Evolutionary conservation across 2,329 filamentous ascomycete species (phyloP).

Genomic region (Apiospora kogelbergensis): DNA sequence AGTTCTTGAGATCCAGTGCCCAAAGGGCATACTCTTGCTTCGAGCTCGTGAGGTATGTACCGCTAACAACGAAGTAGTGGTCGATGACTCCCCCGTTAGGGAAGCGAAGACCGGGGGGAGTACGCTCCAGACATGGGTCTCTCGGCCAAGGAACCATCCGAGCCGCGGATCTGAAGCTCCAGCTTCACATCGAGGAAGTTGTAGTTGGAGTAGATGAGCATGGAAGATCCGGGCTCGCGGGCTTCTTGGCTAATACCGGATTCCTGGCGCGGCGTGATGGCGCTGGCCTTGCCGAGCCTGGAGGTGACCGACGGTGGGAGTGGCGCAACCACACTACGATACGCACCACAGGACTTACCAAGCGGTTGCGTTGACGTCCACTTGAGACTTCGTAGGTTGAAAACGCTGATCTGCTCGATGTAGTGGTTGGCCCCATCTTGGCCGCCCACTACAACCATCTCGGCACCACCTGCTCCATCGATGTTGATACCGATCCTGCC

Average conservation of each 20-base stretch:
- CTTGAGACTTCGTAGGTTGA: slow-evolving; percentile 91
- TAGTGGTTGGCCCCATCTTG: slow-evolving; percentile 98
- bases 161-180: slow-evolving; percentile 83
- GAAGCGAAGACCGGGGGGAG: slow-evolving; percentile 89
- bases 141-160: slow-evolving; percentile 82
- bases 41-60: slow-evolving; percentile 94
- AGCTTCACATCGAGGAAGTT: slow-evolving; percentile 97
- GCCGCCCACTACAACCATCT: slow-evolving; percentile 96
- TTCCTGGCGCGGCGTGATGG: slow-evolving; percentile 41
- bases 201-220: slow-evolving; percentile 99
- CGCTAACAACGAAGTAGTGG: slow-evolving; percentile 94
- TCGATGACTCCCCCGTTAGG: slow-evolving; percentile 95
- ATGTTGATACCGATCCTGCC: slow-evolving; percentile 85
- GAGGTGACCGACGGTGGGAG: slow-evolving; percentile 65
- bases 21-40: slow-evolving; percentile 98
- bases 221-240: slow-evolving; percentile 63
- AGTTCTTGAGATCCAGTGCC: slow-evolving; percentile 83
- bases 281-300: slow-evolving; percentile 63
- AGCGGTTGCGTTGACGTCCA: slow-evolving; percentile 90
- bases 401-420: slow-evolving; percentile 97
- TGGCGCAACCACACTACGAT: slow-evolving; percentile 91
- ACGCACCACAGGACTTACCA: slow-evolving; percentile 92
- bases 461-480: slow-evolving; percentile 87
- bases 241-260: slow-evolving; percentile 52
- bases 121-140: slow-evolving; percentile 85